These are phyloP conservation scores for Ophidiomyces ophidiicola DNA, from an alignment of 2,329 filamentous ascomycete genomes.

Conservation along the genomic window DNA sequence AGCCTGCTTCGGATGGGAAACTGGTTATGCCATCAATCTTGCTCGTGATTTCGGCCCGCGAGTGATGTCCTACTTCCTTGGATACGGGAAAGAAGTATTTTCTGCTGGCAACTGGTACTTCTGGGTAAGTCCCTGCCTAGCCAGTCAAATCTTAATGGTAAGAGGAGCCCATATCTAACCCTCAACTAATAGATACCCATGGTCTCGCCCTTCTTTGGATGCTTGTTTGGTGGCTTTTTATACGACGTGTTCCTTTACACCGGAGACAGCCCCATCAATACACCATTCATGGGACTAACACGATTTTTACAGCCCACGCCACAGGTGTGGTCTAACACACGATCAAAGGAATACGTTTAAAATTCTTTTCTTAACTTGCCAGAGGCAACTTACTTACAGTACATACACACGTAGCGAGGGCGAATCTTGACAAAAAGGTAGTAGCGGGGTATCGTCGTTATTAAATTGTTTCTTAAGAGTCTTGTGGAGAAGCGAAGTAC, in stretches of 20 bases:
- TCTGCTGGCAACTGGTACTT: conserved; percentile 58
- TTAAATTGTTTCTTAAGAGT: too few species aligned
- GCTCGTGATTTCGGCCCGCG: conserved; percentile 61
- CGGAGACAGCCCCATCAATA: conserved; percentile 58
- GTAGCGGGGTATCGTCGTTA: too few species aligned
- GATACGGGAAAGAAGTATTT: conserved; percentile 58
- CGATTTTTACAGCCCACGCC: conserved; percentile 31
- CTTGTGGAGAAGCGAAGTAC: too few species aligned
- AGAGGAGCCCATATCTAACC: neutral
- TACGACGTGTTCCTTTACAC: conserved; percentile 60
- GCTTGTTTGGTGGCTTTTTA: conserved; percentile 50
- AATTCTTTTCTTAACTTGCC: neutral
- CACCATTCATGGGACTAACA: conserved; percentile 51
- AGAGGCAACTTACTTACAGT: neutral
- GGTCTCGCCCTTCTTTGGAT: conserved; percentile 56
- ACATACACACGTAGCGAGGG: too few species aligned
- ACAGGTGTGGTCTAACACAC: conserved; percentile 15
- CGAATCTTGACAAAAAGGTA: too few species aligned
- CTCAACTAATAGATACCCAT: conserved; percentile 50
- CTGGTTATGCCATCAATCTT: conserved; percentile 62
- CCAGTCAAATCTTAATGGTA: conserved; percentile 2
- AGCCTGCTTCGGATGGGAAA: conserved; percentile 63
- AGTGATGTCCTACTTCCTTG: conserved; percentile 53
- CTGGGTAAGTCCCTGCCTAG: conserved; percentile 41
- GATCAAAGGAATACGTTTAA: conserved; percentile 6